Evolutionary conservation across 1,139 yeast species (phyloP), one percentile per base, ranked within the genome.

Genomic region (Yamadazyma buinensis): DNA sequence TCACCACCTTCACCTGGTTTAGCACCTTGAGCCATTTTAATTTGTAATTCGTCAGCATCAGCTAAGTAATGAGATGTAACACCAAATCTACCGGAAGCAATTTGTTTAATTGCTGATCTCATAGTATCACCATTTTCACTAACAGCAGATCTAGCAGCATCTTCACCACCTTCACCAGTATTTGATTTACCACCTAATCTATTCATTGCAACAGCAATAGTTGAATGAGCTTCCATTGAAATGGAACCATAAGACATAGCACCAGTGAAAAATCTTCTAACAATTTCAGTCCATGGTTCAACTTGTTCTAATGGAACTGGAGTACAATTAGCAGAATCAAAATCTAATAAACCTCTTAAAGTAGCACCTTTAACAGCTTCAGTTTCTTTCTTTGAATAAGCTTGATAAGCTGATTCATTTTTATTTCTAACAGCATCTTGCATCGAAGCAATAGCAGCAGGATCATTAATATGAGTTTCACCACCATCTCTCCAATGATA

Each of bases 1-100:
- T 92, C 97, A 75, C 98, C 98, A 72, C 98, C 98, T 70, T 92
- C 97, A 71, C 97, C 98, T 8, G 97, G 97, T 65, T 92, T 92
- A 37, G 98, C 98, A 65, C 98, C 97, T 66, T 92, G 98, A 8
- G 98, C 97, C 94, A 92, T 88, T 67, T 92, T 92, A 59, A 92
- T 92, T 66, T 92, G 98, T 46, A 92, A 78, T 67, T 92, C 97
- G 55, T 92, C 97, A 29, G 97, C 95, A 64, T 92, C 97, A 23
- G 96, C 81, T 52, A 92, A 73, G 59, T 92, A 92, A 65, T 83
- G 78, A 2, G 97, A 87, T 7, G 98, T 92, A 35, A 92, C 98
- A 70, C 98, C 98, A 54, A 92, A 92, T 65, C 98, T 79, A 48
- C 97, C 97, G 31, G 97, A 87, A 15, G 98, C 98, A 61, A 92